phyloP scores from a whole-genome alignment of 345 rosid species.

The Eucalyptus regnans region DNA sequence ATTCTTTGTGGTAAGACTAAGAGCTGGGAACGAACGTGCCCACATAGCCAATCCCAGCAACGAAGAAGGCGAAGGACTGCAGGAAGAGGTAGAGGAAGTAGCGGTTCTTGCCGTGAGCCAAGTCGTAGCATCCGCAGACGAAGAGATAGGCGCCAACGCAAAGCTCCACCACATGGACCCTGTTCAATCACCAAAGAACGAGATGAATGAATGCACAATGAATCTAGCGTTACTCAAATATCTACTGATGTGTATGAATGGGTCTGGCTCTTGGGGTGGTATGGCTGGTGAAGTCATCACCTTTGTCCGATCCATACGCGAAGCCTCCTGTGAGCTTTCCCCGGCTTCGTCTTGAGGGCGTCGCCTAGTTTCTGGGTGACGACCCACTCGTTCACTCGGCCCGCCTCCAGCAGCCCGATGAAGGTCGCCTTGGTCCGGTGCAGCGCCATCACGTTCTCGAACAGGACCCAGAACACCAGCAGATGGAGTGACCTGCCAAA shows the following conservation, averaged over 20 bases:
- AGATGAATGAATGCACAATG: background rate
- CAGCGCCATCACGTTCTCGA: conserved; percentile 89
- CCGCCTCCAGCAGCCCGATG: conserved; percentile 72
- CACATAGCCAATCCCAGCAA: conserved; percentile 63
- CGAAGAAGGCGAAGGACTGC: conserved; percentile 66
- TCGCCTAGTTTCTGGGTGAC: conserved; percentile 91
- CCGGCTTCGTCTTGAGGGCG: conserved; percentile 33
- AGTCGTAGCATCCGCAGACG: conserved; percentile 66
- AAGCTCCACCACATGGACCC: conserved; percentile 62
- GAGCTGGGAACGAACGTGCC: conserved; percentile 55
- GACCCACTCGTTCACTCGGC: conserved; percentile 91
- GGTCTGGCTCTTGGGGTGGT: background rate
- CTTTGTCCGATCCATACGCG: conserved; percentile 52
- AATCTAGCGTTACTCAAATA: background rate
- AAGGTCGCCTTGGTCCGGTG: conserved; percentile 84
- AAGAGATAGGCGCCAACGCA: conserved; percentile 61
- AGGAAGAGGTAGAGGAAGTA: conserved; percentile 50
- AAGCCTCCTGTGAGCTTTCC: conserved; percentile 24
- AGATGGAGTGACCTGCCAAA: conserved; percentile 45
- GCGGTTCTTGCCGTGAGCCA: conserved; percentile 46
- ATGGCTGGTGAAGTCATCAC: conserved; percentile 1
- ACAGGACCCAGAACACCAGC: conserved; percentile 64
- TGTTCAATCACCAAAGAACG: conserved; percentile 1
- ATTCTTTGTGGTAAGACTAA: background rate
- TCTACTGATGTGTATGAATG: background rate